Percentiles rank a stretch among this genome's conserved stretches.
Conservation (phyloP, 2,329 filamentous ascomycete species). For the Geosmithia putterillii region DNA sequence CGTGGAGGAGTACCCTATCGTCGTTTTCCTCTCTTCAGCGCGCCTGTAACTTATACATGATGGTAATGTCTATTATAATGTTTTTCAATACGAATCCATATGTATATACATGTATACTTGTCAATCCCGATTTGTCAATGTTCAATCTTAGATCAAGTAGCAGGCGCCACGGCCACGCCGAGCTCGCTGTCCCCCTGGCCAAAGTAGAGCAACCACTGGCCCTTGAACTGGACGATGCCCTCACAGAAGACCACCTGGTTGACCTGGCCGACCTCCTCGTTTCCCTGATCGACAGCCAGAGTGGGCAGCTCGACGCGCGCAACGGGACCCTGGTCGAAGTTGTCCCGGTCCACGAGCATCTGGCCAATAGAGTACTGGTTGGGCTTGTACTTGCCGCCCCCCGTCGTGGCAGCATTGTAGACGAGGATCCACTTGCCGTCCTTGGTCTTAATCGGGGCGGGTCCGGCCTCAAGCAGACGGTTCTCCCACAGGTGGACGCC, state of each 20-base stretch:
- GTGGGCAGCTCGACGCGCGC: not conserved
- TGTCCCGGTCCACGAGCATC: not conserved
- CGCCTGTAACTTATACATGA: not conserved
- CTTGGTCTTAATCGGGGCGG: not conserved
- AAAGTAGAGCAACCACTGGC: constrained; percentile 1
- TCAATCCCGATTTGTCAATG: too few relatives aligned
- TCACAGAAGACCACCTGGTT: not conserved
- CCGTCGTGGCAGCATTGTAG: not conserved
- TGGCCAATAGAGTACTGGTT: not conserved
- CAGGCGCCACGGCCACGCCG: not conserved
- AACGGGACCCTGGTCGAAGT: not conserved
- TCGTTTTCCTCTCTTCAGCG: too few relatives aligned
- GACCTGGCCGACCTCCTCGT: not conserved
- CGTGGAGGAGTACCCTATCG: too few relatives aligned
- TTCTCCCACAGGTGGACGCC: not conserved
- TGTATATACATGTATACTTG: not conserved
- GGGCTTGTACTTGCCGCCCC: not conserved
- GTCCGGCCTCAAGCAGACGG: not conserved
- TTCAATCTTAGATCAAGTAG: too few relatives aligned
- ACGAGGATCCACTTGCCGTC: not conserved
- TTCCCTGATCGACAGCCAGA: not conserved
- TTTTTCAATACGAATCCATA: too few relatives aligned
- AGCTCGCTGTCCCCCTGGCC: not conserved
- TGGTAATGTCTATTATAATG: too few relatives aligned
- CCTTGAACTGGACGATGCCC: not conserved